These are phyloP conservation scores for Pleurotus citrinopileatus DNA, from an alignment of 768 basidiomycete species.

Conservation along the genomic window DNA sequence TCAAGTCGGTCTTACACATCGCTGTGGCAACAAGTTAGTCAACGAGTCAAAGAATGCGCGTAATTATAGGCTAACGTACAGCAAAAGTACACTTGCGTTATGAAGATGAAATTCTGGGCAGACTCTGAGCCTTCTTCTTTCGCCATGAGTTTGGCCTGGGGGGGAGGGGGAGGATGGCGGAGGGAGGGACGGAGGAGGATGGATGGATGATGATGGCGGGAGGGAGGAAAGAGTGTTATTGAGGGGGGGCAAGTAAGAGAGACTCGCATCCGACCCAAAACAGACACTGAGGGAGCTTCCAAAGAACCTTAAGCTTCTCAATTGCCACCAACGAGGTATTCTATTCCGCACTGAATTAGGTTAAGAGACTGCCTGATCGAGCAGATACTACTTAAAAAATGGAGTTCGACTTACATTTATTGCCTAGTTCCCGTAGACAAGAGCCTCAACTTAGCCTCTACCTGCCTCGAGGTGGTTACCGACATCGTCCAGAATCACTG, in stretches of 20 bases:
- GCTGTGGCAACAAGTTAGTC: conserved; percentile 43
- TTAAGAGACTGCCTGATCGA: conserved; percentile 1
- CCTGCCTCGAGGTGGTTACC: conserved; percentile 9
- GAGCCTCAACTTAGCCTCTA: no score
- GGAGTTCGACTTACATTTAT: not conserved
- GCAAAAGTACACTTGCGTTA: conserved; percentile 83
- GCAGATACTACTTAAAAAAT: not conserved
- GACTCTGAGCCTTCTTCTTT: conserved; percentile 44
- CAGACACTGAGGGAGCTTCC: conserved; percentile 7
- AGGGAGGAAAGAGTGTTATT: conserved; percentile 30
- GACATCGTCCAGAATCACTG: not conserved
- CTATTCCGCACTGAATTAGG: conserved; percentile 1
- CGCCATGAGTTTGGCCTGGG: conserved; percentile 24
- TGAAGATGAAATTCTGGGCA: conserved; percentile 76
- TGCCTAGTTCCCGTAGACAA: no score
- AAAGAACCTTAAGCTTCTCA: conserved; percentile 7
- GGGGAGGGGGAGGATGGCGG: conserved; percentile 17
- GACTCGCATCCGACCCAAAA: conserved; percentile 6
- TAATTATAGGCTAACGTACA: conserved; percentile 55
- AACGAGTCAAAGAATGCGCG: conserved; percentile 17
- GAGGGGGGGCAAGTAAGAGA: conserved; percentile 24
- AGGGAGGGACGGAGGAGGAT: conserved; percentile 21
- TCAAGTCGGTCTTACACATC: conserved; percentile 53
- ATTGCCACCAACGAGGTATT: conserved; percentile 4
- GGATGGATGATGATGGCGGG: conserved; percentile 20